Conservation (phyloP, 2,329 filamentous ascomycete species). For the Colletotrichum destructivum region DNA sequence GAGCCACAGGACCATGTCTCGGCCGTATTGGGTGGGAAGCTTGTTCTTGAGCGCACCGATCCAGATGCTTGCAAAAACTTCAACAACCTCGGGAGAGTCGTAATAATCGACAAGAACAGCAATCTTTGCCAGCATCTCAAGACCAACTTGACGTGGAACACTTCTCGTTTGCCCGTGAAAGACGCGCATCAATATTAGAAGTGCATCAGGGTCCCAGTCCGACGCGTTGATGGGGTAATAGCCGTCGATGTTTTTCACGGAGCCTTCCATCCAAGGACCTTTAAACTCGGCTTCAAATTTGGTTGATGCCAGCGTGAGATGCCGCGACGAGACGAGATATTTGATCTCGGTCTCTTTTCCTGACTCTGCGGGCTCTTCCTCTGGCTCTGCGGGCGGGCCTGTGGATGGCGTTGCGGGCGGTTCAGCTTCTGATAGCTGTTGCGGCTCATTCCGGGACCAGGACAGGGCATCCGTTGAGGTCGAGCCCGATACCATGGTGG, state of each 20-base stretch:
- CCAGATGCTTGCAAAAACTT: constrained; percentile 42
- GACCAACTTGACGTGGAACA: constrained; percentile 43
- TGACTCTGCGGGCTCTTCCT: too few relatives aligned
- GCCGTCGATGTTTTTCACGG: not conserved
- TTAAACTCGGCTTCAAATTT: constrained; percentile 38
- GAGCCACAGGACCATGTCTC: constrained; percentile 32
- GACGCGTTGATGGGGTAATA: constrained; percentile 31
- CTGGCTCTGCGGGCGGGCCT: too few relatives aligned
- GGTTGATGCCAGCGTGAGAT: constrained; percentile 41
- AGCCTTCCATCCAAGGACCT: constrained; percentile 40
- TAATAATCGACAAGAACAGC: constrained; percentile 51
- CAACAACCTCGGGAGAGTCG: constrained; percentile 47
- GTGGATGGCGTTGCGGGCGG: too few relatives aligned
- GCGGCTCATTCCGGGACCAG: not conserved
- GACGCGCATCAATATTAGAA: constrained; percentile 49
- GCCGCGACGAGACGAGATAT: constrained; percentile 42
- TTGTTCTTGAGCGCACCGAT: not conserved
- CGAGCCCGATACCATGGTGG: not conserved
- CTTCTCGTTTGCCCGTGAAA: constrained; percentile 47
- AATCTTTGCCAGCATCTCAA: constrained; percentile 48
- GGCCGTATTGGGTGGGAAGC: constrained; percentile 15
- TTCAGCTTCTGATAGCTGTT: not conserved
- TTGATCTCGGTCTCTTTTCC: not conserved
- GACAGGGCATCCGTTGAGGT: not conserved
- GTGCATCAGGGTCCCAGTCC: constrained; percentile 48